Evolutionary conservation across 73 alveolate species (phyloP).

Genomic region (Stentor coeruleus): DNA sequence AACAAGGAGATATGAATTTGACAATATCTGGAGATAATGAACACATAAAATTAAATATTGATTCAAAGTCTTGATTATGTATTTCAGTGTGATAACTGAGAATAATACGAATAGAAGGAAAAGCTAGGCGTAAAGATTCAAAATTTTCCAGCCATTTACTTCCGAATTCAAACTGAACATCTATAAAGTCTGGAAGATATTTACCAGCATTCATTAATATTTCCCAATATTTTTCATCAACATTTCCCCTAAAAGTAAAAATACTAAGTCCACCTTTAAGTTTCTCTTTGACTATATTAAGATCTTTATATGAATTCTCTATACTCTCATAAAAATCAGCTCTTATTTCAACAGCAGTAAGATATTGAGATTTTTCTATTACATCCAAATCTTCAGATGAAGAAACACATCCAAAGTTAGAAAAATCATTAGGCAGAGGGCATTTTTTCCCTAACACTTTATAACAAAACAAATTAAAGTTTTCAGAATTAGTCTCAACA

Average conservation of each 20-base stretch:
- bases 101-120: neutral
- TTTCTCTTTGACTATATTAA: neutral
- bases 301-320: neutral
- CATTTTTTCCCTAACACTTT: neutral
- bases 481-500: neutral
- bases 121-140: neutral
- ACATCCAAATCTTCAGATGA: neutral
- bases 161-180: neutral
- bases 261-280: neutral
- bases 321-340: neutral
- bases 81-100: constrained; percentile 8
- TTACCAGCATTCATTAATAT: neutral
- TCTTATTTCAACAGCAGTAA: neutral
- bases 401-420: constrained; percentile 1
- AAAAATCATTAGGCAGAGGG: neutral
- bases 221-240: constrained; percentile 8
- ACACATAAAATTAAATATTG: neutral
- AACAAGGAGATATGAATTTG: constrained; percentile 1
- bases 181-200: neutral
- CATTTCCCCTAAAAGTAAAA: neutral
- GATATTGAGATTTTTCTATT: neutral
- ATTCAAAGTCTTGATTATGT: neutral
- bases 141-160: neutral
- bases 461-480: neutral
- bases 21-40: neutral